Evolutionary conservation across 768 basidiomycete species (phyloP).

Genomic region (Tylopilus sp.): DNA sequence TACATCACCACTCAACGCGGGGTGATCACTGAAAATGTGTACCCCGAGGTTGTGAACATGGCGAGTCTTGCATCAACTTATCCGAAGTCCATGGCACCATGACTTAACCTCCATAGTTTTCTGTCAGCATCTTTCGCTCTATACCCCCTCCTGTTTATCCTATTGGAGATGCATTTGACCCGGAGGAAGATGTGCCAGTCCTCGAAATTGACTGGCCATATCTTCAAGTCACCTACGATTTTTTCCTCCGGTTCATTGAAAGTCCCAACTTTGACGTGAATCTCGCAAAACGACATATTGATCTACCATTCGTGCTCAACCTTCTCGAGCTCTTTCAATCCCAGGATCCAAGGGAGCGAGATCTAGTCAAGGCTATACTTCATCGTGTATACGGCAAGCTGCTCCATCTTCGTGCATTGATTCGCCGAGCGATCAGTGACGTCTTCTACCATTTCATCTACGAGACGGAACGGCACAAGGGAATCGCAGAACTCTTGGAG

Average conservation of each 20-base stretch:
- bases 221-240: slow-evolving; percentile 98
- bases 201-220: slow-evolving; percentile 99
- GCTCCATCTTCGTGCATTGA: slow-evolving; percentile 96
- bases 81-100: not conserved
- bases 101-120: slow-evolving; percentile 60
- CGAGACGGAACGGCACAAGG: slow-evolving; percentile 98
- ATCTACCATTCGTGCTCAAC: slow-evolving; percentile 92
- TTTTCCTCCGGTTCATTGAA: slow-evolving; percentile 98
- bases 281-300: slow-evolving; percentile 95
- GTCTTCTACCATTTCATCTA: slow-evolving; percentile 99
- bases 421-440: slow-evolving; percentile 98
- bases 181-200: slow-evolving; percentile 98
- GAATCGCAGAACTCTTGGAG: slow-evolving; percentile 96
- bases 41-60: slow-evolving; percentile 99
- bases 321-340: slow-evolving; percentile 98
- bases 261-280: slow-evolving; percentile 98
- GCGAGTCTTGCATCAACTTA: slow-evolving; percentile 43
- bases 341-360: slow-evolving; percentile 97
- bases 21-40: slow-evolving; percentile 94
- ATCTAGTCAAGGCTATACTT: slow-evolving; percentile 97
- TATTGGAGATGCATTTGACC: slow-evolving; percentile 96
- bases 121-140: slow-evolving; percentile 96
- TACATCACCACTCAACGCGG: slow-evolving; percentile 96
- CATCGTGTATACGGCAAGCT: slow-evolving; percentile 99
- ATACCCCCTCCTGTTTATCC: slow-evolving; percentile 99